Base-by-base conservation (phyloP, 768 basidiomycete genomes). In the Suillus variegatus region DNA sequence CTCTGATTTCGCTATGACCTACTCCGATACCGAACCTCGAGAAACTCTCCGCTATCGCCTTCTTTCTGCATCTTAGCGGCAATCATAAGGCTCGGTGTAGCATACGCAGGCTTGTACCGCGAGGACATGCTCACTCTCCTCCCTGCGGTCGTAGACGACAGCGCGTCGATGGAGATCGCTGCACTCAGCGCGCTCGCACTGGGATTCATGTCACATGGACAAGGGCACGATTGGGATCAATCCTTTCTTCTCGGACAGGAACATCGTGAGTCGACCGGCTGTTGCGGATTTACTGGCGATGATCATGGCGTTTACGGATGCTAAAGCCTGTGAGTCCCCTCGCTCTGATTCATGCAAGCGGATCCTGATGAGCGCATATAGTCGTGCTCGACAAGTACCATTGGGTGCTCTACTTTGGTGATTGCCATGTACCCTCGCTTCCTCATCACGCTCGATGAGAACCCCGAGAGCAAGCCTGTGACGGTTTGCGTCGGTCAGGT, bases 371-470 rank as follows among this genome's bases (percentile, higher is more conserved):
- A 61, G 58, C 51, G 22, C 5, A 67, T n/a, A 20, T 66, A 97
- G 96, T 99, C 75, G 82, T 99, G 2, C 86, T 99, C 20, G 94
- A 96, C 75, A 96, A 90, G 77, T 91, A 93, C 69, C 97, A 99
- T 79, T 99, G 97, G 97, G 97, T 98, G 95, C 80, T 99, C 64
- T 99, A 93, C 82, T 95, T 96, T 99, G 36, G 90, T 89, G 7
- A 91, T 95, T 2, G 93, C 95, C 65, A 99, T 99, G 97, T 97
- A 94, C 80, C 97, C 97, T 43, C 89, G 96, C 64, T 98, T 99
- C 91, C 80, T 99, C 73, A 98, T 99, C 77, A 97, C 96, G 0
- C 88, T 99, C 22, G 89, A 97, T 78, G 97, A 99, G 78, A 86
- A 95, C 65, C 88, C 97, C 66, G 87, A 95, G 69, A 88, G 84